phyloP scores from a whole-genome alignment of 2,329 filamentous ascomycete genomes.

The Ophiostoma australiae region DNA sequence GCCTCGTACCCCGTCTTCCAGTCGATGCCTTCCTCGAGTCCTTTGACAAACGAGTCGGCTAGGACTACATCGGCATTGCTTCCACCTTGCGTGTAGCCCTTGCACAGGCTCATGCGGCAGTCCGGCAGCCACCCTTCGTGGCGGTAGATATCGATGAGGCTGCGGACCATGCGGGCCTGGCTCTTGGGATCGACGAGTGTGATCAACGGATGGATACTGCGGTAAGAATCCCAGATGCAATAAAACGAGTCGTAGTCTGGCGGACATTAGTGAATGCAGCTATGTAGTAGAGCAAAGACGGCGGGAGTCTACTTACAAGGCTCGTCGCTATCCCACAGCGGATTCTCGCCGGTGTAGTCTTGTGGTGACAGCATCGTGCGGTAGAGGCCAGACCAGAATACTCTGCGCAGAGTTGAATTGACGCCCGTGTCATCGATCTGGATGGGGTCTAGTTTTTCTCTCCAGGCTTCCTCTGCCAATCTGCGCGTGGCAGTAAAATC shows the following conservation, averaged over 20 bases:
- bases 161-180: constrained; percentile 61
- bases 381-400: constrained; percentile 69
- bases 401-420: constrained; percentile 50
- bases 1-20: constrained; percentile 67
- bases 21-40: constrained; percentile 42
- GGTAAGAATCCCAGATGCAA: constrained; percentile 66
- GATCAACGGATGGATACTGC: constrained; percentile 61
- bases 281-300: no score
- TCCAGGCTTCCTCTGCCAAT: constrained; percentile 40
- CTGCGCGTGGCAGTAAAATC: constrained; percentile 32
- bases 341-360: constrained; percentile 70
- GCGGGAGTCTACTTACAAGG: constrained; percentile 39
- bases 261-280: neutral
- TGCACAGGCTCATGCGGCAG: constrained; percentile 68
- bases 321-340: constrained; percentile 56
- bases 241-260: constrained; percentile 63
- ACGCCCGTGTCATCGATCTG: constrained; percentile 46
- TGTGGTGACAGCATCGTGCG: constrained; percentile 65
- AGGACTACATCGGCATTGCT: constrained; percentile 68
- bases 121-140: constrained; percentile 68
- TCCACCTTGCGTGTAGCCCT: constrained; percentile 69
- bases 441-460: constrained; percentile 51
- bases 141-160: constrained; percentile 65
- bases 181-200: constrained; percentile 60
- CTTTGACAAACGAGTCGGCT: constrained; percentile 55